Evolutionary conservation across 129 eudicot genomes (phyloP).

Genomic region (Saussurea involucrata): DNA sequence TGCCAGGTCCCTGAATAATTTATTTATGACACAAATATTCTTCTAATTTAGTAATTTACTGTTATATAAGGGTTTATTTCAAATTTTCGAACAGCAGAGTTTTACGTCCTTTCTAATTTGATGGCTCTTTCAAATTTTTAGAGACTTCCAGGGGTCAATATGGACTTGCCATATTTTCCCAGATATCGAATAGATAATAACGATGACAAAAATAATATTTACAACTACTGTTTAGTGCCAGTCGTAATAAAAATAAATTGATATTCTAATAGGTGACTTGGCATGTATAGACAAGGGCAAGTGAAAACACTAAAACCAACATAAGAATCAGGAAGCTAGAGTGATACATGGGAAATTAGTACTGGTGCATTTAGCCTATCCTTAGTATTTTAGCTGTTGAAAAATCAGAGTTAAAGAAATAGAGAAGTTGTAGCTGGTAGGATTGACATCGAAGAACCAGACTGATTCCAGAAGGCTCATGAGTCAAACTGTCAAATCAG

Average conservation of each 20-base stretch:
- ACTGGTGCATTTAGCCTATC: too few relatives aligned
- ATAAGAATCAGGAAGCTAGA: not conserved
- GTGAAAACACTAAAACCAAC: not conserved
- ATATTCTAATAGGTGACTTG: not conserved
- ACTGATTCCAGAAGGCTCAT: not conserved
- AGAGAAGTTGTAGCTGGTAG: not conserved
- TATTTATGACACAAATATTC: not conserved
- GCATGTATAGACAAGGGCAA: not conserved
- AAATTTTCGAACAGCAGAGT: not conserved
- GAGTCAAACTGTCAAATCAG: not conserved
- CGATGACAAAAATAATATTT: not conserved
- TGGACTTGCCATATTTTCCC: not conserved
- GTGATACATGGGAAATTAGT: too few relatives aligned
- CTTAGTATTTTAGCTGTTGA: not conserved
- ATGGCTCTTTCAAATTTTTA: not conserved
- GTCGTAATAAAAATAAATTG: not conserved
- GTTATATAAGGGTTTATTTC: not conserved
- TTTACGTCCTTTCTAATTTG: not conserved
- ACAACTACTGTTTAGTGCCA: not conserved
- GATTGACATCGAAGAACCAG: not conserved
- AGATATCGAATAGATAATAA: not conserved
- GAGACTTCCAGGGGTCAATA: not conserved
- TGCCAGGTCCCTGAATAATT: not conserved
- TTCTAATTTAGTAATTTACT: conserved; percentile 2
- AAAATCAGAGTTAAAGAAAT: not conserved